Evolutionary conservation across 2,329 filamentous ascomycete species (phyloP).

Genomic region (Xylaria sp.): DNA sequence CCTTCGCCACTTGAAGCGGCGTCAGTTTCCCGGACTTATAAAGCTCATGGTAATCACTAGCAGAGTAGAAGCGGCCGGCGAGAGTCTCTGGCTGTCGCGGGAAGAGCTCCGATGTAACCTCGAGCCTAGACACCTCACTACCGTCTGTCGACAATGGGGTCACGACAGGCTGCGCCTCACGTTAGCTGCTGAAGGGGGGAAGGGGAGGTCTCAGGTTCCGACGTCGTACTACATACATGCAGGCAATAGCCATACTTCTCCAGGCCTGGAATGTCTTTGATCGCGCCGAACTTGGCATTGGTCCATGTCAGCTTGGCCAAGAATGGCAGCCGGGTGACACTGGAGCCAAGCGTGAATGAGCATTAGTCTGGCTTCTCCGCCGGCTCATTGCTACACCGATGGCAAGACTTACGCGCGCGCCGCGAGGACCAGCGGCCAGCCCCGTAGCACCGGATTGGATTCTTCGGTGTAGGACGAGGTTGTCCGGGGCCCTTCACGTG

Average conservation of each 20-base stretch:
- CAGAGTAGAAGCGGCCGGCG: constrained; percentile 66
- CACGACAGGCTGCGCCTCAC: constrained; percentile 56
- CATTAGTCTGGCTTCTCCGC: neutral
- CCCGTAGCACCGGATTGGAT: constrained; percentile 73
- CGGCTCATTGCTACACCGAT: neutral
- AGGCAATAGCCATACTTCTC: constrained; percentile 52
- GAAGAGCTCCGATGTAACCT: constrained; percentile 50
- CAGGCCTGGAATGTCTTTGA: constrained; percentile 55
- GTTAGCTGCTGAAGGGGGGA: constrained; percentile 23
- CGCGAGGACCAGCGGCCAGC: constrained; percentile 65
- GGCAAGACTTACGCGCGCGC: constrained; percentile 21
- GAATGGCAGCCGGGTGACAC: constrained; percentile 63
- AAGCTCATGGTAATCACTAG: constrained; percentile 76
- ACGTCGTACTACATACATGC: no score
- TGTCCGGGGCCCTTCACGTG: constrained; percentile 39
- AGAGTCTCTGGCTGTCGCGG: constrained; percentile 48
- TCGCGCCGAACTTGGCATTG: constrained; percentile 64
- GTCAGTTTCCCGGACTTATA: constrained; percentile 74
- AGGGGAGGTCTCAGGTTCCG: no score
- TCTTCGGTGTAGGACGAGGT: constrained; percentile 56
- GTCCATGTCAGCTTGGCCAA: constrained; percentile 71
- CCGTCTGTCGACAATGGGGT: constrained; percentile 53
- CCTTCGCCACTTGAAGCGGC: constrained; percentile 72
- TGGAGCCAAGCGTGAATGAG: constrained; percentile 41
- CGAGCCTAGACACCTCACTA: constrained; percentile 42